Evolutionary conservation across 169 alveolate species (phyloP), one percentile per base, ranked within the genome.

Genomic region (Eimeria praecox): DNA sequence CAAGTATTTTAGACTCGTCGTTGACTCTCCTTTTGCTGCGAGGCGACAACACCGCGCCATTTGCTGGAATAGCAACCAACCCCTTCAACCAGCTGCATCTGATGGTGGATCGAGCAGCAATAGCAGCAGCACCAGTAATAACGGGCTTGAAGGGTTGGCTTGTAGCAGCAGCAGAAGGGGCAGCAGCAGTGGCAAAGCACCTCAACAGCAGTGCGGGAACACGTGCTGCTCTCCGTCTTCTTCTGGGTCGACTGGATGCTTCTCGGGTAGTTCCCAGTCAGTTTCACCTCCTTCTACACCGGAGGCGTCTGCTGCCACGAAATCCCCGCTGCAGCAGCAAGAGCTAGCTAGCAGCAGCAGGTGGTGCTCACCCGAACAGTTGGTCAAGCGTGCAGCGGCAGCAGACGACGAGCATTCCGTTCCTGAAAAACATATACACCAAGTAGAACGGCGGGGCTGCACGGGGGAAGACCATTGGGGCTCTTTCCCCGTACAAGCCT

Each of bases 211-310:
- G 38, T 86, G 92, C 92, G 77, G 77, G 75, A 54, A 86, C 46
- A 27, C 92, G 24, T 86, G 90, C 66, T 82, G 90, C 71, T 82
- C 92, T 10, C 78, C 92, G n/a, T 62, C 92, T 33, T 85, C 80
- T 20, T 56, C 78, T 35, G 92, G 75, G 24, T 86, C 92, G 62
- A 86, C 92, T 35, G 59, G 62, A 3, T 86, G 66, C 40, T 86
- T 35, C 30, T 86, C 92, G 33, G 92, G 92, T 56, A 86, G 92
- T 62, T 54, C 92, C 75, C 92, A 86, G 62, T 86, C 92, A 20
- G 62, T 86, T 8, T 86, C 92, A 24, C 92, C 92, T 5, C 92
- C 92, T 1, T 59, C 64, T 22, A 86, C 92, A 24, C 92, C 92
- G 46, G 92, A 86, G 24, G 92, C 80, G 5, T 59, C 92, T 35